Evolutionary conservation across 2,329 filamentous ascomycete species (phyloP).

Genomic region (Pyrenochaeta sp.): DNA sequence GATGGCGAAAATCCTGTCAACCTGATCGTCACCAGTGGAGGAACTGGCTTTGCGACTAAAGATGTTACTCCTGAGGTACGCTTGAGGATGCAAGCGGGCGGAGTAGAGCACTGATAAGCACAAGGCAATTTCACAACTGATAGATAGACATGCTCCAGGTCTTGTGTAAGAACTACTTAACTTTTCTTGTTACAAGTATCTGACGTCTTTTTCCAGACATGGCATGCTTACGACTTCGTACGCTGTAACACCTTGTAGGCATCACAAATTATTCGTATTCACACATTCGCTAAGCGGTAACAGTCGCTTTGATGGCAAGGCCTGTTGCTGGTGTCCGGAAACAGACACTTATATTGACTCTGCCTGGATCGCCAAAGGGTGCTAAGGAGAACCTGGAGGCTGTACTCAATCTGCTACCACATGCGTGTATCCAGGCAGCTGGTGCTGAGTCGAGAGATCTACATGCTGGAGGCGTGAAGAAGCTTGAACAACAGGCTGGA

Average conservation of each 20-base stretch:
- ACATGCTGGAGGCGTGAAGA: slow-evolving; percentile 82
- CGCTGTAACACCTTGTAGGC: slow-evolving; percentile 82
- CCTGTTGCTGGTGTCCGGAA: slow-evolving; percentile 89
- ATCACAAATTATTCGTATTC: neutral
- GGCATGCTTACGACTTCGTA: slow-evolving; percentile 90
- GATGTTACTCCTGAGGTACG: slow-evolving; percentile 90
- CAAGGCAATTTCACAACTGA: slow-evolving; percentile 78
- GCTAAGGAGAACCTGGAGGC: slow-evolving; percentile 92
- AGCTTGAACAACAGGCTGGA: slow-evolving; percentile 84
- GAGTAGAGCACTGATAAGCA: slow-evolving; percentile 7
- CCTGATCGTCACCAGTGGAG: slow-evolving; percentile 86
- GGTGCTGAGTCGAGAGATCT: slow-evolving; percentile 81
- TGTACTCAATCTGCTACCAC: slow-evolving; percentile 87
- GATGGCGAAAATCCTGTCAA: slow-evolving; percentile 71
- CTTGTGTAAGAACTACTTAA: slow-evolving; percentile 67
- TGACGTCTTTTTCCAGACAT: slow-evolving; percentile 63
- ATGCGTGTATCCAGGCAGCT: slow-evolving; percentile 90
- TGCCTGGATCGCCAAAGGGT: slow-evolving; percentile 94
- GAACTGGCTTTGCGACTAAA: slow-evolving; percentile 86
- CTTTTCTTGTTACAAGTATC: neutral
- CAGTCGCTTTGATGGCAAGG: slow-evolving; percentile 95
- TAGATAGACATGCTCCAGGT: slow-evolving; percentile 87
- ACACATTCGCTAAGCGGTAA: slow-evolving; percentile 28
- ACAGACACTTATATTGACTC: slow-evolving; percentile 81
- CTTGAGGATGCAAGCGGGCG: neutral